Evolutionary conservation across 179 eudicot species (phyloP), one percentile per base, ranked within the genome.

Genomic region (Patellifolia procumbens): DNA sequence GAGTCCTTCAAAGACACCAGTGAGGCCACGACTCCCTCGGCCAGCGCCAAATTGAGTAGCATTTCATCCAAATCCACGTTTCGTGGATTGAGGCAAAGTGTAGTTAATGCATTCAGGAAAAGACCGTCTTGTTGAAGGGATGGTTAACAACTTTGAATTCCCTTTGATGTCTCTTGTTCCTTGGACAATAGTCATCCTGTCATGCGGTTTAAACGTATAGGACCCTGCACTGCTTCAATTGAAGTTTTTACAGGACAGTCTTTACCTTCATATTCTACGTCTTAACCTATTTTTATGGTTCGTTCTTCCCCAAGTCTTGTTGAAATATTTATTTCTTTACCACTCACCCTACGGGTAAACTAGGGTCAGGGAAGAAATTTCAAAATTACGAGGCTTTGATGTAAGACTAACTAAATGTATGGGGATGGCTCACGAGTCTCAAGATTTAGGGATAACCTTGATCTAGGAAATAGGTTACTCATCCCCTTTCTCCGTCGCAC

Each of bases 1-100:
- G 79, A 93, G 98, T 80, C 98, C 98, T 74, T 91, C 98, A 15
- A 93, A 91, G 92, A 92, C 98, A 35, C 98, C 98, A 26, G 98
- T 93, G 88, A 89, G 98, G 91, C 92, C 94, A 0, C 85, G 92
- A 28, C 83, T 79, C 70, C 72, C 86, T 70, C 90, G 87, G 66
- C 87, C 85, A 28, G 80, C 74, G 22, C 32, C 80, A 80, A 83
- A 82, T 72, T 84, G 85, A 85, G 82, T 79, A 39, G 24, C 10
- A 6, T 63, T n/a, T 51, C 61, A 13, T 64, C 13, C 53, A 73
- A 55, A 68, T 63, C 81, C 75, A 85, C 61, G 73, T 65, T 81
- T 59, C 24, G 24, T 76, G 81, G 77, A 80, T 43, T 31, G 77
- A 69, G 68, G 48, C 52, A 9, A 20, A 72, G n/a, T 79, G 82